These are phyloP conservation scores for Fusarium camptoceras DNA, from an alignment of 2,329 filamentous ascomycete species.

Conservation along the genomic window DNA sequence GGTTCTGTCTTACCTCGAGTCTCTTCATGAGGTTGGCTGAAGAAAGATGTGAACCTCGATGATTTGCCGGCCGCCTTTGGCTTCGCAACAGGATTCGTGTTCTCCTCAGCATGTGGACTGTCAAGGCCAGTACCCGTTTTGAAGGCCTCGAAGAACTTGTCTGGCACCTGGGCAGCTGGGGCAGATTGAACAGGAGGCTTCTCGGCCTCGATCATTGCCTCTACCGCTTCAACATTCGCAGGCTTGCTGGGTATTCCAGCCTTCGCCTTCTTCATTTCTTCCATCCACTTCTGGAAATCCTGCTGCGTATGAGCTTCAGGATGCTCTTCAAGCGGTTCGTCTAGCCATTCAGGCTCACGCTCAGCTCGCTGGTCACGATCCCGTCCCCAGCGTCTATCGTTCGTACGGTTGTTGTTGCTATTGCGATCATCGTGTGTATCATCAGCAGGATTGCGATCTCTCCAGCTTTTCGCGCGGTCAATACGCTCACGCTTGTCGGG, in stretches of 20 bases:
- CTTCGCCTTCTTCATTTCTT: slow-evolving; percentile 81
- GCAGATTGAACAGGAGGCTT: slow-evolving; percentile 69
- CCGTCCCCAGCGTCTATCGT: slow-evolving; percentile 66
- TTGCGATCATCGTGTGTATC: slow-evolving; percentile 67
- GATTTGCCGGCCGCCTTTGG: slow-evolving; percentile 72
- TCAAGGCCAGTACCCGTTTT: slow-evolving; percentile 56
- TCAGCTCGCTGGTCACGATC: slow-evolving; percentile 72
- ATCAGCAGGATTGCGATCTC: slow-evolving; percentile 62
- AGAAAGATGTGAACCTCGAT: slow-evolving; percentile 89
- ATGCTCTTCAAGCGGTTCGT: slow-evolving; percentile 77
- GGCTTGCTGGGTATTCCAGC: slow-evolving; percentile 53
- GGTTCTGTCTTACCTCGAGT: slow-evolving; percentile 62
- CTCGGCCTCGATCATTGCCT: slow-evolving; percentile 58
- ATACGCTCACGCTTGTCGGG: slow-evolving; percentile 65
- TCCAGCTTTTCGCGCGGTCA: slow-evolving; percentile 70
- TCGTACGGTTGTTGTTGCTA: slow-evolving; percentile 52
- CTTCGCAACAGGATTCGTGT: slow-evolving; percentile 59
- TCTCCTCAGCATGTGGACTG: slow-evolving; percentile 64
- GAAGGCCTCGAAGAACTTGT: slow-evolving; percentile 80
- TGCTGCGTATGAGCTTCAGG: slow-evolving; percentile 82
- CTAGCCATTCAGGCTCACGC: slow-evolving; percentile 92
- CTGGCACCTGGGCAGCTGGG: slow-evolving; percentile 75
- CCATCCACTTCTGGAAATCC: slow-evolving; percentile 95
- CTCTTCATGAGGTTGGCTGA: slow-evolving; percentile 65
- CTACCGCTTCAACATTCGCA: slow-evolving; percentile 49